These are phyloP conservation scores for Coemansia asiatica DNA, from an alignment of 192 early-diverging fungal species.

Conservation along the genomic window DNA sequence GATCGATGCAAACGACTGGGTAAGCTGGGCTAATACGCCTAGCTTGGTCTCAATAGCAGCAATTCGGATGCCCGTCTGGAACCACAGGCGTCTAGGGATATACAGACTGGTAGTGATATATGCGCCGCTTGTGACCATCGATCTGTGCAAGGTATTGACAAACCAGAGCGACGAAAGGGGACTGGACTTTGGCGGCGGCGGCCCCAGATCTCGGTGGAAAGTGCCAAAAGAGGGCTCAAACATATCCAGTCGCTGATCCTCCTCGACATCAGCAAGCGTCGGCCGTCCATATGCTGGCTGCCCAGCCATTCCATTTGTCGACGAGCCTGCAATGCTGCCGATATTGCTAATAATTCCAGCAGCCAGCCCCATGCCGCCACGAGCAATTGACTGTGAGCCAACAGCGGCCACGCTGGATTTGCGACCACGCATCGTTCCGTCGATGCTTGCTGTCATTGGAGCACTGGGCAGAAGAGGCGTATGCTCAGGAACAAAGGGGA, in stretches of 20 bases:
- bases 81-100: conserved; percentile 56
- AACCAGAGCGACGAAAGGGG: conserved; percentile 54
- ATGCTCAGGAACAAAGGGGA: conserved; percentile 37
- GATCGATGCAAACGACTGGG: conserved; percentile 46
- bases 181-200: conserved; percentile 47
- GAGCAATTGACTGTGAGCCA: conserved; percentile 22
- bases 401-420: conserved; percentile 44
- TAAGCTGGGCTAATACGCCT: conserved; percentile 46
- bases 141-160: conserved; percentile 48
- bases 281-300: conserved; percentile 31
- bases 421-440: conserved; percentile 35
- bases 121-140: conserved; percentile 49
- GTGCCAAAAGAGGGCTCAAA: conserved; percentile 55
- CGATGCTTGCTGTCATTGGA: conserved; percentile 29
- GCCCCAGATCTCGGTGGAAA: conserved; percentile 44
- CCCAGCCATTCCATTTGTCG: background rate
- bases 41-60: conserved; percentile 56
- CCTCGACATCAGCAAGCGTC: conserved; percentile 48
- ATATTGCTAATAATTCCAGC: conserved; percentile 5
- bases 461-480: conserved; percentile 19
- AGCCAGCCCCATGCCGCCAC: conserved; percentile 11
- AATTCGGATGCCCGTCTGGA: conserved; percentile 52
- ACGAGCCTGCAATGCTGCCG: conserved; percentile 1
- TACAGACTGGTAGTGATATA: conserved; percentile 49
- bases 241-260: conserved; percentile 53